Conservation (phyloP, 208 protist species). For the Strigomonas culicis region DNA sequence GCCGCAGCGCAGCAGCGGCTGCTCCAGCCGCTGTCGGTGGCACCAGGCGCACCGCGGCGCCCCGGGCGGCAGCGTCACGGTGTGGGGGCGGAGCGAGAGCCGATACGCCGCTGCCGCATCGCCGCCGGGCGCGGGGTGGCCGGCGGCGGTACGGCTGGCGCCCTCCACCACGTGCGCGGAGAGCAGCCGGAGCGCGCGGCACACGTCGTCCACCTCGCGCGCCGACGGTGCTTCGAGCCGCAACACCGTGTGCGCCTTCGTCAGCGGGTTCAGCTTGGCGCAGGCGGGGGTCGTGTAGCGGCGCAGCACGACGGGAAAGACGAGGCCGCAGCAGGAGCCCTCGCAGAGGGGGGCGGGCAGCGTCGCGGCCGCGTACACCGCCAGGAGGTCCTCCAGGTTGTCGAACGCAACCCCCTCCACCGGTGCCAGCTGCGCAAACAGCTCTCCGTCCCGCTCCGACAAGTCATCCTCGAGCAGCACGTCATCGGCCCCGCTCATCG, state of each 20-base stretch:
- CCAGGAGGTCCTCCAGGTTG: conserved; percentile 54
- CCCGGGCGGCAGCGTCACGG: no score
- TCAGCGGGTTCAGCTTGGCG: conserved; percentile 55
- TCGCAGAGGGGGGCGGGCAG: conserved; percentile 25
- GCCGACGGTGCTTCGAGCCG: conserved; percentile 25
- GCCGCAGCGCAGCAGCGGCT: conserved; percentile 55
- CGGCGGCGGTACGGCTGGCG: not conserved
- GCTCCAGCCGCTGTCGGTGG: not conserved
- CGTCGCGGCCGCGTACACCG: not conserved
- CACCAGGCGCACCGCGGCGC: not conserved
- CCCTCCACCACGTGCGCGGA: not conserved
- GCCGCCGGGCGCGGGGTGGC: not conserved
- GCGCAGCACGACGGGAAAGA: conserved; percentile 59
- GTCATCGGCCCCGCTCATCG: conserved; percentile 31
- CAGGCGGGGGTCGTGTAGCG: conserved; percentile 43
- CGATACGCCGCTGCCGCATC: not conserved
- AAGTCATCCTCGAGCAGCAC: conserved; percentile 49
- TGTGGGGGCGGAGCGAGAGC: not conserved
- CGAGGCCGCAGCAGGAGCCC: conserved; percentile 53
- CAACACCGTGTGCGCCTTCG: conserved; percentile 38
- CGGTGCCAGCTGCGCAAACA: conserved; percentile 65
- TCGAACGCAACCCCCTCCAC: conserved; percentile 73
- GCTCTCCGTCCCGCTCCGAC: conserved; percentile 66
- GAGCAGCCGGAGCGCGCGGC: conserved; percentile 36
- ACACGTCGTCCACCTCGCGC: conserved; percentile 34